Percentiles rank a stretch among this genome's conserved stretches.
phyloP scores from a whole-genome alignment of 148 eudicot species.

The Agrostemma githago region DNA sequence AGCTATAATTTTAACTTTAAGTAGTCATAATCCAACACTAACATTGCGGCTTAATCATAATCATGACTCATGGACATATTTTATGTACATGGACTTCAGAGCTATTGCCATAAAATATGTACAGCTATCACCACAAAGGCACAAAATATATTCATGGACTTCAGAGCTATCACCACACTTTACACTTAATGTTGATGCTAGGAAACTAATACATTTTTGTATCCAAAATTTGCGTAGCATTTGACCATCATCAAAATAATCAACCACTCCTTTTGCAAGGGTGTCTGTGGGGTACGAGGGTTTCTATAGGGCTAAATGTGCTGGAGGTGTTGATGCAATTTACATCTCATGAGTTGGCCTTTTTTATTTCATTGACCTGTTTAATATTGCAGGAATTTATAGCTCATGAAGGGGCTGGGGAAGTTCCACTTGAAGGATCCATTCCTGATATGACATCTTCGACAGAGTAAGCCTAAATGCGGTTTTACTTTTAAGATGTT shows the following conservation, averaged over 20 bases:
- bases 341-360: constrained; percentile 6
- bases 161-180: not conserved
- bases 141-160: not conserved
- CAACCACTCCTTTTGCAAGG: not conserved
- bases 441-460: constrained; percentile 99
- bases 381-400: constrained; percentile 63
- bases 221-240: not conserved
- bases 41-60: not conserved
- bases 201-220: not conserved
- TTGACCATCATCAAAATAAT: not conserved
- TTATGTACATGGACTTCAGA: not conserved
- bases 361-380: not conserved
- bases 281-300: not conserved
- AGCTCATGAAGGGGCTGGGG: constrained; percentile 84
- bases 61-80: not conserved
- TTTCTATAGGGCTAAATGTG: not conserved
- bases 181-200: not conserved
- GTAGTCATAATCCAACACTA: not conserved
- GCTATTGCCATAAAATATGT: not conserved
- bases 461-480: constrained; percentile 60
- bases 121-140: not conserved
- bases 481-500: not conserved
- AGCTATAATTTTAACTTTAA: too few relatives aligned
- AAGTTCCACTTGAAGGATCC: constrained; percentile 93
- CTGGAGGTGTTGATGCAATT: not conserved